A percentile compares a stretch with the other conserved stretches of the same genome.
Conservation (phyloP, 352 stramenopile species). For the Globisporangium cylindrosporum region DNA sequence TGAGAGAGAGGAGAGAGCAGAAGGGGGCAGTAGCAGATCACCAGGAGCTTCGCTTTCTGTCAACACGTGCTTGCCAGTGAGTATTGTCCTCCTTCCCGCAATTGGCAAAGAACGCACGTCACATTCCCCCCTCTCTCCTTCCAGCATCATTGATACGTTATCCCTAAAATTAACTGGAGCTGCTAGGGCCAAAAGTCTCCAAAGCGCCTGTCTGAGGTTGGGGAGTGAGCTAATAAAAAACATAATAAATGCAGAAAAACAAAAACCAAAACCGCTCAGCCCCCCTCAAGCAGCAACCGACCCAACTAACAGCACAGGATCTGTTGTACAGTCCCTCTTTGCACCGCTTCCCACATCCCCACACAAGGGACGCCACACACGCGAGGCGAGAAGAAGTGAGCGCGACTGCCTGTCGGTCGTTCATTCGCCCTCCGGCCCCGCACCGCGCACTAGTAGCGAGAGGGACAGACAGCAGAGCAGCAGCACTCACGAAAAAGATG, state of each 20-base stretch:
- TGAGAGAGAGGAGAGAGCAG: background rate
- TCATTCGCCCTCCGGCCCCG: background rate
- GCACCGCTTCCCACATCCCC: background rate
- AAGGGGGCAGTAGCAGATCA: background rate
- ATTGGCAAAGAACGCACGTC: background rate
- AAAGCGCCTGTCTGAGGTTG: background rate
- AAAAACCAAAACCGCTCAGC: no score
- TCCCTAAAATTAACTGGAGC: background rate
- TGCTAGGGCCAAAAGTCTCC: background rate
- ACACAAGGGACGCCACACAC: background rate
- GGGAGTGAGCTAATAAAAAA: background rate
- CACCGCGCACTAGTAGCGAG: background rate
- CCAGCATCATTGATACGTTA: background rate
- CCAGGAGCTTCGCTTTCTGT: background rate
- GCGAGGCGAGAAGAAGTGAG: background rate
- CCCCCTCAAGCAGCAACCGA: background rate
- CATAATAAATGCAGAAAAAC: slow-evolving; percentile 1
- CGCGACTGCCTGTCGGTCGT: background rate
- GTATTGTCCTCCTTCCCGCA: background rate
- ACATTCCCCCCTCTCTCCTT: background rate
- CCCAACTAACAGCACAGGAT: background rate
- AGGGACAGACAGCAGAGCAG: background rate
- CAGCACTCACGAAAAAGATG: background rate
- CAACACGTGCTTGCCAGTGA: background rate
- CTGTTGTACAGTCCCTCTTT: slow-evolving; percentile 4